phyloP scores from a whole-genome alignment of 768 basidiomycete species.

The Calocera viscosa region DNA sequence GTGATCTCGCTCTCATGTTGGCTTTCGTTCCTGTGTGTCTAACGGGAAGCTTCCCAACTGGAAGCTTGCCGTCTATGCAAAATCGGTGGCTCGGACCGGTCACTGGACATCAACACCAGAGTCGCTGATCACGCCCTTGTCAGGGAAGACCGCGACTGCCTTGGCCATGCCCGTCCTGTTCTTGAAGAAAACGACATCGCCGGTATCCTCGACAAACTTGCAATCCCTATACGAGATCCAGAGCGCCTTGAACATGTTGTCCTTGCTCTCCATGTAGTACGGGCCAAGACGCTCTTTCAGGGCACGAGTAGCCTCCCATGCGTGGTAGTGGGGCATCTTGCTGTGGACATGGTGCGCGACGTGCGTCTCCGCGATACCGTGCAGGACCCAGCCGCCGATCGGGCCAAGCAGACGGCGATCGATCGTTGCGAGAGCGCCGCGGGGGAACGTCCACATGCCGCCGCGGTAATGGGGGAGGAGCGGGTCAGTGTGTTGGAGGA shows the following conservation, averaged over 20 bases:
- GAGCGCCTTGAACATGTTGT: constrained; percentile 48
- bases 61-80: not conserved
- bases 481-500: constrained; percentile 97
- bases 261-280: constrained; percentile 53
- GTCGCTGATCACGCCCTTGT: constrained; percentile 43
- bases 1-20: not conserved
- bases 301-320: constrained; percentile 85
- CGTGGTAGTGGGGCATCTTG: constrained; percentile 94
- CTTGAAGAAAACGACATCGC: constrained; percentile 83
- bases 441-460: constrained; percentile 79
- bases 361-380: constrained; percentile 91
- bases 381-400: constrained; percentile 72
- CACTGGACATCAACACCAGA: constrained; percentile 51
- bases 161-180: constrained; percentile 69
- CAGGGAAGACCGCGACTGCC: constrained; percentile 51
- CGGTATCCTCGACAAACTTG: constrained; percentile 88
- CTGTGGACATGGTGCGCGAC: constrained; percentile 82
- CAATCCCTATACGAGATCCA: constrained; percentile 50
- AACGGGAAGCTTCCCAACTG: not conserved
- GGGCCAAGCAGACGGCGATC: constrained; percentile 73
- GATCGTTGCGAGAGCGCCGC: constrained; percentile 84
- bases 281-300: constrained; percentile 53
- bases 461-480: constrained; percentile 87
- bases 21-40: not conserved
- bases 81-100: not conserved